Evolutionary conservation across 495 filamentous ascomycete genomes (phyloP).

Genomic region (Annulohypoxylon moriforme): DNA sequence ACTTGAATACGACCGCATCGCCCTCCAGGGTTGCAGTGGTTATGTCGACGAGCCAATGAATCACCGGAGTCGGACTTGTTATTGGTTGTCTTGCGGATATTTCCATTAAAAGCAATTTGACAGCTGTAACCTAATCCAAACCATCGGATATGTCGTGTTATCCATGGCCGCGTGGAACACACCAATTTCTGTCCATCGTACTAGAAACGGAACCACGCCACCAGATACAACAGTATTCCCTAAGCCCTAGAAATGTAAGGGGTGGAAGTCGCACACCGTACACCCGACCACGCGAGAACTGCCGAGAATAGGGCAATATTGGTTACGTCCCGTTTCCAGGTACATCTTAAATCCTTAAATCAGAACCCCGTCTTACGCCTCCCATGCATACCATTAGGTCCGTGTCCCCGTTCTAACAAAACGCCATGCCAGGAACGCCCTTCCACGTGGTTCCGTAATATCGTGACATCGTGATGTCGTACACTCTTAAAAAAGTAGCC

Average conservation of each 20-base stretch:
- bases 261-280: conserved; percentile 10
- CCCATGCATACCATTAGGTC: conserved; percentile 17
- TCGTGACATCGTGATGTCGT: conserved; percentile 33
- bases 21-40: conserved; percentile 1
- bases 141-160: conserved; percentile 21
- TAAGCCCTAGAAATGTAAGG: conserved; percentile 26
- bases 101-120: conserved; percentile 24
- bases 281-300: conserved; percentile 14
- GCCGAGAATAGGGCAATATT: conserved; percentile 17
- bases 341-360: conserved; percentile 8
- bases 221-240: conserved; percentile 13
- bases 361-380: conserved; percentile 2
- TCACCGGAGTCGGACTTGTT: background rate
- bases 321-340: conserved; percentile 11
- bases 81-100: conserved; percentile 12
- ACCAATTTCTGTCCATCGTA: background rate
- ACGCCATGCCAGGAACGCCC: conserved; percentile 16
- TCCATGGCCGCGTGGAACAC: background rate
- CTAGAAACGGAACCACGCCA: conserved; percentile 6
- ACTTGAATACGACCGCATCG: background rate
- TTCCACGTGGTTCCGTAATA: conserved; percentile 8
- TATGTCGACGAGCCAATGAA: background rate
- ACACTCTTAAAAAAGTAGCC: background rate
- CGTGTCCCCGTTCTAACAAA: conserved; percentile 18
- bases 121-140: conserved; percentile 9